These are phyloP conservation scores for Mytilinidion resinicola DNA, from an alignment of 495 filamentous ascomycete species.

Conservation along the genomic window DNA sequence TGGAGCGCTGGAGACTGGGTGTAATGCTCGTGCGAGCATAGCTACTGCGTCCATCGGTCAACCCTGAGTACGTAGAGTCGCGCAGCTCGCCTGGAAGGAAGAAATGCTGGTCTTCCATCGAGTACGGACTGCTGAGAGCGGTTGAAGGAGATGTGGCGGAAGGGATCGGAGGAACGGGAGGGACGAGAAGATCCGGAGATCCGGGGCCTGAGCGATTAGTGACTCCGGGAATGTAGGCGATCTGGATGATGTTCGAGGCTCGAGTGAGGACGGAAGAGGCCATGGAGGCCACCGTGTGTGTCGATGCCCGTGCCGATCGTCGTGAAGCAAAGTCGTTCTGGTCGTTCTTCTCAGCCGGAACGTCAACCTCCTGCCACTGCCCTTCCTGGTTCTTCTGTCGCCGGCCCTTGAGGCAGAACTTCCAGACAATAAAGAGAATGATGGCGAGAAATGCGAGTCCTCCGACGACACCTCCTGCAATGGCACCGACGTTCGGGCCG, in stretches of 20 bases:
- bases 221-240: slow-evolving; percentile 96
- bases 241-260: slow-evolving; percentile 97
- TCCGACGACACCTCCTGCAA: slow-evolving; percentile 78
- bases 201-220: slow-evolving; percentile 83
- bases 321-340: slow-evolving; percentile 52
- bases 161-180: slow-evolving; percentile 88
- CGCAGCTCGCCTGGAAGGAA: slow-evolving; percentile 90
- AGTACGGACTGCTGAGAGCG: slow-evolving; percentile 48
- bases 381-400: slow-evolving; percentile 55
- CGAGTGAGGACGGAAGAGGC: slow-evolving; percentile 92
- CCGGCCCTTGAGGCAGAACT: slow-evolving; percentile 75
- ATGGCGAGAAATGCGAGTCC: slow-evolving; percentile 63
- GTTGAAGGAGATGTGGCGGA: slow-evolving; percentile 48
- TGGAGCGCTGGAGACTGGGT: slow-evolving; percentile 60
- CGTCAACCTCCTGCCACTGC: slow-evolving; percentile 48
- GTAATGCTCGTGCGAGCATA: slow-evolving; percentile 55
- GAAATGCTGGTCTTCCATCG: slow-evolving; percentile 71
- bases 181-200: slow-evolving; percentile 75
- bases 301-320: slow-evolving; percentile 64
- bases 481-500: slow-evolving; percentile 66
- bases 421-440: slow-evolving; percentile 75
- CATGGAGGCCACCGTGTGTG: slow-evolving; percentile 84
- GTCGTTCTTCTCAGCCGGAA: slow-evolving; percentile 44
- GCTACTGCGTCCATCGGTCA: slow-evolving; percentile 56
- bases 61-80: slow-evolving; percentile 71